Evolutionary conservation across 106 monocot species (phyloP).

Genomic region (Platanthera zijinensis): DNA sequence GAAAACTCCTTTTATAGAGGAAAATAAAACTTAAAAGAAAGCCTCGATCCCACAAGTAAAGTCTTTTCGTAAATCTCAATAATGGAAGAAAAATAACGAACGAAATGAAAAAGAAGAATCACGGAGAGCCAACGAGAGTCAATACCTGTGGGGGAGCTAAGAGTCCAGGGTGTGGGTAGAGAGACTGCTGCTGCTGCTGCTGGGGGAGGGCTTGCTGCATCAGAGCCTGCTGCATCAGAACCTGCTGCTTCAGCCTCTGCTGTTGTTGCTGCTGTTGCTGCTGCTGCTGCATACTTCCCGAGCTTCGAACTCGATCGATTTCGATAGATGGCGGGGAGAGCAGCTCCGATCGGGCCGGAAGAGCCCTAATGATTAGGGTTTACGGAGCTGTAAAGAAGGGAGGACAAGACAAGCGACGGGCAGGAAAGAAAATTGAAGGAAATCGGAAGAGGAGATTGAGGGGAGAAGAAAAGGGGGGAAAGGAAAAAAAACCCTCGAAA

Average conservation of each 20-base stretch:
- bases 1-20: background rate
- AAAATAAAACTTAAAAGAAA: background rate
- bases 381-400: background rate
- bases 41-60: background rate
- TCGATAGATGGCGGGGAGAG: background rate
- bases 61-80: background rate
- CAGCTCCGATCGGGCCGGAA: conserved; percentile 1
- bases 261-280: too few relatives aligned
- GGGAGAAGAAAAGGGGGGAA: background rate
- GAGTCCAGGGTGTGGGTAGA: conserved; percentile 23
- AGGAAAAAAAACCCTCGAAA: conserved; percentile 12
- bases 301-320: conserved; percentile 2
- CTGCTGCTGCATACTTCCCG: conserved; percentile 7
- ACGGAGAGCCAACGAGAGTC: background rate
- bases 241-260: too few relatives aligned
- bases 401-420: background rate
- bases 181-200: conserved; percentile 30
- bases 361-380: conserved; percentile 12
- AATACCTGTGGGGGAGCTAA: conserved; percentile 23
- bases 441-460: background rate
- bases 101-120: background rate
- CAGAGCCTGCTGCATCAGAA: conserved; percentile 21
- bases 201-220: conserved; percentile 26
- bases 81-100: background rate
- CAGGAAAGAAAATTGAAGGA: background rate